phyloP scores from a whole-genome alignment of 108 stramenopile species.

The Mediolabrus comicus region DNA sequence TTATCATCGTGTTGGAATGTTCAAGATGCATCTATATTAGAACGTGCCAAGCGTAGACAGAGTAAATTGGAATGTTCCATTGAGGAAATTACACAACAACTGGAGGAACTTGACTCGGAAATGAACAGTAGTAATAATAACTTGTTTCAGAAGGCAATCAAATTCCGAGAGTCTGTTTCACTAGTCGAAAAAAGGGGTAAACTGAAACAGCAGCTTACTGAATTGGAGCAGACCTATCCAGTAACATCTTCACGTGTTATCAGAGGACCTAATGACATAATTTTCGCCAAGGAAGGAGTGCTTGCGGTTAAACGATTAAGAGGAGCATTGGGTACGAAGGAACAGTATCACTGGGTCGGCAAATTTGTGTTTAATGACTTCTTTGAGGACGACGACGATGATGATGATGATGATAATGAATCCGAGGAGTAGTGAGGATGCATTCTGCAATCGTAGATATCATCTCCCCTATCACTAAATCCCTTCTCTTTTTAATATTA shows the following conservation, averaged over 20 bases:
- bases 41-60: not conserved
- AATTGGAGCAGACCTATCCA: constrained; percentile 38
- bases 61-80: not conserved
- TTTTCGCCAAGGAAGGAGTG: constrained; percentile 40
- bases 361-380: constrained; percentile 38
- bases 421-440: too few species aligned
- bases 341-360: constrained; percentile 47
- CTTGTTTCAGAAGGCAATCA: constrained; percentile 16
- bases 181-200: constrained; percentile 19
- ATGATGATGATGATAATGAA: too few species aligned
- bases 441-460: too few species aligned
- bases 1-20: constrained; percentile 12
- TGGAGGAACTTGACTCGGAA: not conserved
- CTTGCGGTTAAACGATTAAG: constrained; percentile 40
- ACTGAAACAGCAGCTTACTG: constrained; percentile 8
- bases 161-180: constrained; percentile 16
- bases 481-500: too few species aligned
- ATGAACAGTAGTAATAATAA: not conserved
- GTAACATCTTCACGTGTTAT: constrained; percentile 5
- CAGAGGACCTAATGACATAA: constrained; percentile 30
- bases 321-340: constrained; percentile 38
- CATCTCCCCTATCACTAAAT: too few species aligned
- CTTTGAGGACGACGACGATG: constrained; percentile 38
- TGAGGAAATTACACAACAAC: not conserved
- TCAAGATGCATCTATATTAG: not conserved